phyloP scores from a whole-genome alignment of 2,329 filamentous ascomycete genomes.

The Cordyceps pruinosa region DNA sequence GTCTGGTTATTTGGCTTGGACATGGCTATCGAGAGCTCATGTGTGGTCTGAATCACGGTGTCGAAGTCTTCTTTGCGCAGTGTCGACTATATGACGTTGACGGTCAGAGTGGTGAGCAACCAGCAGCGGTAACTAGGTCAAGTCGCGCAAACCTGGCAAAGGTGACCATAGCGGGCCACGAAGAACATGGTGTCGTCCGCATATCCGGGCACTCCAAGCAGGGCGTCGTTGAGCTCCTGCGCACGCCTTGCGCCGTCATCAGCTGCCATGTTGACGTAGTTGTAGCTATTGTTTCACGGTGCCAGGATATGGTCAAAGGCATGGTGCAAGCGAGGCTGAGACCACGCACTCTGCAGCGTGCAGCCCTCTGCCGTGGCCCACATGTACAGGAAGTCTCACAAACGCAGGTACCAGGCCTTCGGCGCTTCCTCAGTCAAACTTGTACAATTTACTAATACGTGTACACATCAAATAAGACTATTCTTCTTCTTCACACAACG shows the following conservation, averaged over 20 bases:
- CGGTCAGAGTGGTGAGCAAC: neutral
- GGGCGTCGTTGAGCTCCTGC: constrained; percentile 20
- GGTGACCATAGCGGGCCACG: constrained; percentile 20
- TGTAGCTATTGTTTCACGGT: neutral
- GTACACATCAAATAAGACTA: neutral
- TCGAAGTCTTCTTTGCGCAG: constrained; percentile 22
- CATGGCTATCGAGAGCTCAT: constrained; percentile 17
- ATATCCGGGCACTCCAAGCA: constrained; percentile 23
- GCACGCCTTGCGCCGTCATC: constrained; percentile 21
- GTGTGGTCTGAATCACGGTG: constrained; percentile 17
- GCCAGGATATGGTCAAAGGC: no score
- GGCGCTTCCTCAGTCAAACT: neutral
- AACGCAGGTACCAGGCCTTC: neutral
- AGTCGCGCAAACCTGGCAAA: constrained; percentile 19
- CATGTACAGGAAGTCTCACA: neutral
- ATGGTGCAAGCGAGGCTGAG: neutral
- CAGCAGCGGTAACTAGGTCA: neutral
- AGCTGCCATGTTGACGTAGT: neutral
- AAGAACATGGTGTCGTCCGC: constrained; percentile 26
- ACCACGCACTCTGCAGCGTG: neutral
- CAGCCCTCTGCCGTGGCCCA: neutral
- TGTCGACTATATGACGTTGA: constrained; percentile 12
- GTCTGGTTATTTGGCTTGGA: constrained; percentile 7
- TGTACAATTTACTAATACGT: no score
- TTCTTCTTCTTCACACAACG: neutral